Evolutionary conservation across 225 moss, liverwort and hornwort species (phyloP), one percentile per base, ranked within the genome.

Genomic region (Anthoceros angustus): DNA sequence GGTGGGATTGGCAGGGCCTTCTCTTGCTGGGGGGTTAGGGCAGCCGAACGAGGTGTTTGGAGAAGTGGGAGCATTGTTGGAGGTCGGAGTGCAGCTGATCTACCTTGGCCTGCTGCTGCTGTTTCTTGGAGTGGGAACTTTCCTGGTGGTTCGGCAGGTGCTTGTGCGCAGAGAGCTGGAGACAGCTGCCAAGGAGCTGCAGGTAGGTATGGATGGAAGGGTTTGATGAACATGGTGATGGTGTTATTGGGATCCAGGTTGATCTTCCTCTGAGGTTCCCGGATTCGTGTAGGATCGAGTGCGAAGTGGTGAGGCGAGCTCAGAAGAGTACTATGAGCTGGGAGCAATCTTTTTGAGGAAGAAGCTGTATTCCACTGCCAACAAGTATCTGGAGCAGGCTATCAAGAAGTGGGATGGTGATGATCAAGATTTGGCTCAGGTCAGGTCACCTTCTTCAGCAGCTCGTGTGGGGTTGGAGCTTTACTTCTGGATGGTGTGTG

Each of bases 401-500:
- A 98, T 98, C 64, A 92, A 92, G 74, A 89, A 89, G 72, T 98
- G 95, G 95, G 92, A 98, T 79, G 95, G 89, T 70, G 92, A 92
- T 64, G 88, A 98, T 71, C 89, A 84, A 65, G 95, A 89, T 41
- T 72, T 98, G 40, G 92, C 95, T 41, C 92, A 92, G 92, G 95
- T 89, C 14, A 62, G 42, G 63, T 39, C 43, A 1, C 41, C 15
- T 45, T 40, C 25, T 20, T 46, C 24, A 21, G 24, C 6, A 68
- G 38, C 18, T 68, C 39, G 32, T 67, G 9, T 68, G 42, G 2
- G 61, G 16, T 60, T 40, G 15, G 2, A 38, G 4, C 41, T 21
- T n/a, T 11, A 32, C 45, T 61, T 42, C 21, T 50, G 62, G 10
- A 21, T 25, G n/a, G 9, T 55, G 39, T 24, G 23, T 39, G 62